phyloP scores from a whole-genome alignment of 2,329 filamentous ascomycete genomes.

The Colletotrichum sp. region DNA sequence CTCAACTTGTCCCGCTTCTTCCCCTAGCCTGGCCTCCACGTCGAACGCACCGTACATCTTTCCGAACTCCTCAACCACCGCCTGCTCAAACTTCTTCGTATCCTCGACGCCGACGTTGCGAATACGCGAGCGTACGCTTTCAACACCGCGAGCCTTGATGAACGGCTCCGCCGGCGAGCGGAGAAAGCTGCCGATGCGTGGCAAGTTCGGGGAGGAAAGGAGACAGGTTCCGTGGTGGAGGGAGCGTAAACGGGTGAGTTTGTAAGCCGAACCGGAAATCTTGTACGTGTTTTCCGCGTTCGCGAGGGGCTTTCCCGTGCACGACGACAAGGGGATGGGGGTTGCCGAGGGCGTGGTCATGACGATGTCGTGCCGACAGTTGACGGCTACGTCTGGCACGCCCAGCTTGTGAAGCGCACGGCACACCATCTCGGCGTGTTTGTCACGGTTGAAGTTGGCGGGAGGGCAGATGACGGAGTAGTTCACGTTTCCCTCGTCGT shows the following conservation, averaged over 20 bases:
- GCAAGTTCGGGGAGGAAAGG: conserved; percentile 76
- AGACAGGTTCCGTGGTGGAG: conserved; percentile 95
- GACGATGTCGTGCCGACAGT: conserved; percentile 92
- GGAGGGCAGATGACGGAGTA: conserved; percentile 90
- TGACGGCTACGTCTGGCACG: conserved; percentile 71
- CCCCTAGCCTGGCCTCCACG: conserved; percentile 47
- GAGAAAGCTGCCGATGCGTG: conserved; percentile 71
- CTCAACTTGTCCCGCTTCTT: conserved; percentile 48
- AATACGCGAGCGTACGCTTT: conserved; percentile 87
- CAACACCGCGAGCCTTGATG: conserved; percentile 84
- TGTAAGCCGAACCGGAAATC: conserved; percentile 93
- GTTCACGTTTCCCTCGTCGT: conserved; percentile 92
- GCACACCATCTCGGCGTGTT: conserved; percentile 91
- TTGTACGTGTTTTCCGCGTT: conserved; percentile 61
- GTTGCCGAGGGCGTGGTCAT: conserved; percentile 50
- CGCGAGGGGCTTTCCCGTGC: not conserved
- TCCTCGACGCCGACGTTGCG: conserved; percentile 72
- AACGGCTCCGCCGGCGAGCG: conserved; percentile 78
- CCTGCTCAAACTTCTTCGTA: conserved; percentile 48
- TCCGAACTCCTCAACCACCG: conserved; percentile 70
- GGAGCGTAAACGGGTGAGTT: conserved; percentile 80
- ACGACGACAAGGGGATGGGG: not conserved
- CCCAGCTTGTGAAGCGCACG: conserved; percentile 73
- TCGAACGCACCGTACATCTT: conserved; percentile 64
- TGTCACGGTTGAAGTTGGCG: conserved; percentile 78